Percentiles rank a stretch among this genome's conserved stretches.
Conservation (phyloP, 2,329 filamentous ascomycete genomes). For the Aspergillus sp. region DNA sequence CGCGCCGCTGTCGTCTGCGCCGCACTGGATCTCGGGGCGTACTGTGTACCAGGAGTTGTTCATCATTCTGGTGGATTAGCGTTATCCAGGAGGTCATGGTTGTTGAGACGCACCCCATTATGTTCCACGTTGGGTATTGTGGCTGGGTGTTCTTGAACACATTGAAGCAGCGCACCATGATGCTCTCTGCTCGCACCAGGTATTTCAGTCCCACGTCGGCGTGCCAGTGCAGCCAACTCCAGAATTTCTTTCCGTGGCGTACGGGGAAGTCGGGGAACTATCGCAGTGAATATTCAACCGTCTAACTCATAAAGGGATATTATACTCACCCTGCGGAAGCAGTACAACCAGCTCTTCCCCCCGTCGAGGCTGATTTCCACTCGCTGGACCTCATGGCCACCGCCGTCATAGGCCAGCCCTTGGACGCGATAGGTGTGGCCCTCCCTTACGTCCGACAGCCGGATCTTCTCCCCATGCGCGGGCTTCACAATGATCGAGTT, state of each 20-base stretch:
- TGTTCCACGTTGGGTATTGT: constrained; percentile 37
- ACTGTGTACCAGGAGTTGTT: constrained; percentile 45
- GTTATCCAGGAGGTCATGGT: not conserved
- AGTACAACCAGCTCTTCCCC: constrained; percentile 40
- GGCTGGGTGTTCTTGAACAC: constrained; percentile 45
- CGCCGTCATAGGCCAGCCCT: constrained; percentile 42
- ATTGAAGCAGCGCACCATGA: constrained; percentile 41
- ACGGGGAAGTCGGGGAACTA: constrained; percentile 40
- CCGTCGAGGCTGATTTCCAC: constrained; percentile 41
- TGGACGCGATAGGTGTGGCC: constrained; percentile 35
- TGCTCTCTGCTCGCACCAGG: constrained; percentile 33
- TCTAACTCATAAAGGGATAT: too few species aligned
- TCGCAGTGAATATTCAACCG: not conserved
- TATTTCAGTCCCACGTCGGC: constrained; percentile 39
- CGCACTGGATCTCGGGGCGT: constrained; percentile 28
- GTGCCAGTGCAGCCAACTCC: constrained; percentile 45
- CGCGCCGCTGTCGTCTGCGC: constrained; percentile 21
- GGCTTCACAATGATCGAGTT: constrained; percentile 40
- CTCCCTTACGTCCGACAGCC: constrained; percentile 25
- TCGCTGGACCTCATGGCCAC: constrained; percentile 41
- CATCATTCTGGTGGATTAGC: too few species aligned
- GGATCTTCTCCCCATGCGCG: constrained; percentile 36
- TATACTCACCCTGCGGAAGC: constrained; percentile 30
- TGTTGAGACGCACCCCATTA: constrained; percentile 28
- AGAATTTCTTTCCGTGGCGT: constrained; percentile 44